Conservation (phyloP, 2,329 filamentous ascomycete species). For the Colletotrichum kahawae region DNA sequence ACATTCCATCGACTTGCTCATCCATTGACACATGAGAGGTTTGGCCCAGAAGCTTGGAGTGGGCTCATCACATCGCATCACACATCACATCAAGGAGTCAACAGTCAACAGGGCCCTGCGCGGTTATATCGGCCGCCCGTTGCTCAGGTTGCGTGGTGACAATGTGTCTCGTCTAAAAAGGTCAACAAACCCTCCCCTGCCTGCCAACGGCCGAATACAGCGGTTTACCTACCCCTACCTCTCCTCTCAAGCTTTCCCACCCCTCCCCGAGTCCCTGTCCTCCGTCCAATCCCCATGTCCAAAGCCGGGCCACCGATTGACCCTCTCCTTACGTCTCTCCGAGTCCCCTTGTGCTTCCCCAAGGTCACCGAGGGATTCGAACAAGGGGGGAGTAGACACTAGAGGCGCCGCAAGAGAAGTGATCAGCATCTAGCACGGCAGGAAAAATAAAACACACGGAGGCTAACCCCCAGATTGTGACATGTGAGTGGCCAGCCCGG, state of each 20-base stretch:
- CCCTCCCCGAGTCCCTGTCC: background rate
- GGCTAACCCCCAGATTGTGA: background rate
- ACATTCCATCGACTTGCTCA: background rate
- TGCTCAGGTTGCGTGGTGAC: constrained; percentile 10
- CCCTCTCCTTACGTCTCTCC: constrained; percentile 5
- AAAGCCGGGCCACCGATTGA: background rate
- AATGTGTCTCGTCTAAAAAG: constrained; percentile 17
- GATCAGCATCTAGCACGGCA: constrained; percentile 7
- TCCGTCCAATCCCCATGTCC: background rate
- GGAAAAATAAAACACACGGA: background rate
- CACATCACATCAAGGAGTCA: background rate
- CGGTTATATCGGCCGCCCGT: background rate
- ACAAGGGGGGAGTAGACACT: background rate
- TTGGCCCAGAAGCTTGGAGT: background rate
- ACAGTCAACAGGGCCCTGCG: background rate
- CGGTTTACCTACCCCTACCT: constrained; percentile 14
- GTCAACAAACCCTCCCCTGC: constrained; percentile 11
- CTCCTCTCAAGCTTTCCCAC: background rate
- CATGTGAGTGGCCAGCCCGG: constrained; percentile 13
- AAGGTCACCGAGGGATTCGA: background rate
- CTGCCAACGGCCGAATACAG: background rate
- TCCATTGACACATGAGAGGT: background rate
- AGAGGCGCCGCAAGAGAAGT: background rate
- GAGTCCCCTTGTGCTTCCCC: background rate
- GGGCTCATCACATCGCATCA: background rate